phyloP scores from a whole-genome alignment of 2,329 filamentous ascomycete species.

The Aspergillus sp. region DNA sequence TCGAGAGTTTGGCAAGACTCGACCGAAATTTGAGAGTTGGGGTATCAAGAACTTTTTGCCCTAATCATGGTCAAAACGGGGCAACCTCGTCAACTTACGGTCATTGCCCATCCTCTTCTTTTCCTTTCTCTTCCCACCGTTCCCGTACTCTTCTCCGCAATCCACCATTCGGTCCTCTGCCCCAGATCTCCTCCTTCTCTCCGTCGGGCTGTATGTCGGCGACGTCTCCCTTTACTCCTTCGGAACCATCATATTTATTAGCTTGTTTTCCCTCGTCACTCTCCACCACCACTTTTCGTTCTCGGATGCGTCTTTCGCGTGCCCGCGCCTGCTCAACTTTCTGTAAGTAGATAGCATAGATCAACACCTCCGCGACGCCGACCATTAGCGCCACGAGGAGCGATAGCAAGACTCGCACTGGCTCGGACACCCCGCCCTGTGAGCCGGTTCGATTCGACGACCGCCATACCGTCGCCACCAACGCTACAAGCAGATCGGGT shows the following conservation, averaged over 20 bases:
- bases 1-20: neutral
- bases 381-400: slow-evolving; percentile 43
- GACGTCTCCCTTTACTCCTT: neutral
- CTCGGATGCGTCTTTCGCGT: slow-evolving; percentile 38
- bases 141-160: slow-evolving; percentile 41
- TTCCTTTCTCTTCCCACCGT: slow-evolving; percentile 33
- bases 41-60: slow-evolving; percentile 4
- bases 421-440: slow-evolving; percentile 26
- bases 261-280: slow-evolving; percentile 10
- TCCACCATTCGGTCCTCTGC: slow-evolving; percentile 40
- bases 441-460: slow-evolving; percentile 15
- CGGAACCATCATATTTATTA: slow-evolving; percentile 2
- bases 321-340: slow-evolving; percentile 42
- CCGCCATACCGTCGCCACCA: slow-evolving; percentile 17
- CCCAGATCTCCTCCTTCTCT: slow-evolving; percentile 42
- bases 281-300: slow-evolving; percentile 39
- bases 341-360: slow-evolving; percentile 48
- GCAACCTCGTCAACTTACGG: slow-evolving; percentile 8
- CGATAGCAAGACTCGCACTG: slow-evolving; percentile 41
- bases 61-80: slow-evolving; percentile 10
- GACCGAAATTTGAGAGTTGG: neutral
- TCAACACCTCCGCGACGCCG: slow-evolving; percentile 47
- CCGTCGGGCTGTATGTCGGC: slow-evolving; percentile 1
- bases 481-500: slow-evolving; percentile 27
- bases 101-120: slow-evolving; percentile 10